Conservation (phyloP, 352 stramenopile species). For the Hyaloperonospora arabidopsidis region DNA sequence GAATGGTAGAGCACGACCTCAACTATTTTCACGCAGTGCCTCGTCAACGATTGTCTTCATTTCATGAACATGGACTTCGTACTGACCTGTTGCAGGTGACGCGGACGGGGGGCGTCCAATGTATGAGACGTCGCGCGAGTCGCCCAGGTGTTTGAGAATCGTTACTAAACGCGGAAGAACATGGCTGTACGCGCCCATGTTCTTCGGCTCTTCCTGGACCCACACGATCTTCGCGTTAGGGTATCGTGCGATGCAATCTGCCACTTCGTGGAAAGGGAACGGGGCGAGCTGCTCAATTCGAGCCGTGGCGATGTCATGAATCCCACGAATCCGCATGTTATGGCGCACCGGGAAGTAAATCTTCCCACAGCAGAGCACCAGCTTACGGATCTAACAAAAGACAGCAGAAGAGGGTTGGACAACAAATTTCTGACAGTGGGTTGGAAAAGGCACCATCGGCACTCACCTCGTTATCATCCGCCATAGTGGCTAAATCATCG, state of each 20-base stretch:
- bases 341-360: slow-evolving; percentile 78
- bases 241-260: slow-evolving; percentile 85
- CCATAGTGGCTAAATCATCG: slow-evolving; percentile 59
- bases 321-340: slow-evolving; percentile 42
- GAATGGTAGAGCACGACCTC: neutral
- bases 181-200: slow-evolving; percentile 96
- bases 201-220: slow-evolving; percentile 97
- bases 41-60: slow-evolving; percentile 90
- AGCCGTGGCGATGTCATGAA: slow-evolving; percentile 58
- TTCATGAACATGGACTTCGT: slow-evolving; percentile 90
- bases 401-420: slow-evolving; percentile 5
- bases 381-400: slow-evolving; percentile 50
- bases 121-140: slow-evolving; percentile 74
- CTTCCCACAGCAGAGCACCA: slow-evolving; percentile 79
- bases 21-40: slow-evolving; percentile 42
- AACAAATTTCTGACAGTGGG: neutral
- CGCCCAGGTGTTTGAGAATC: slow-evolving; percentile 79
- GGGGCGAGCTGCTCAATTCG: slow-evolving; percentile 88
- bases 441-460: neutral
- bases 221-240: slow-evolving; percentile 94
- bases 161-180: slow-evolving; percentile 90
- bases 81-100: slow-evolving; percentile 93
- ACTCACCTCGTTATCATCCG: slow-evolving; percentile 50
- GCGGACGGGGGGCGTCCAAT: slow-evolving; percentile 91
- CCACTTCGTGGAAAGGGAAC: slow-evolving; percentile 96